Evolutionary conservation across 768 basidiomycete genomes (phyloP), one percentile per base, ranked within the genome.

Genomic region (Hysterangium stoloniferum): DNA sequence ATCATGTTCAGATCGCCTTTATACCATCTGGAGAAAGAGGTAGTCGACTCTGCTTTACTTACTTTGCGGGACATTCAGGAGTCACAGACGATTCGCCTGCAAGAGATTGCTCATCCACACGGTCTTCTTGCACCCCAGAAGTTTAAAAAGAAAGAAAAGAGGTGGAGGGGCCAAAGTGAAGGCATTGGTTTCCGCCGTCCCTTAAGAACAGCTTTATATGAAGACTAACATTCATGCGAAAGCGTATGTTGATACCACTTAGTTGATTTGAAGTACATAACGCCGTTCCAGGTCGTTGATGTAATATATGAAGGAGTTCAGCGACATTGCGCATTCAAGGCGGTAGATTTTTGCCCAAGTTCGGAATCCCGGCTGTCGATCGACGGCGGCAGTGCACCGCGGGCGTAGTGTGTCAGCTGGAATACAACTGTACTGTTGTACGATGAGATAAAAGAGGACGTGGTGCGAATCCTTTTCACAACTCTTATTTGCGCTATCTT

Each of bases 201-300:
- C 62, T 86, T 76, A 79, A 51, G 88, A 91, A 66, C 60, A 71
- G 34, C 69, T 91, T 47, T 81, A 88, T 87, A 52, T 40, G 77
- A 7, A 34, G n/a, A 15, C 45, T 52, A 54, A 40, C 22, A 34
- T 47, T 43, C 36, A 45, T 45, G 56, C 28, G 24, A 45, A n/a
- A 42, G 52, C 27, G 17, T 33, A 9, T 47, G 37, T 33, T 40
- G 17, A 29, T 33, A 12, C 13, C 25, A 31, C 24, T 5, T 45
- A 91, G 89, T 89, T 37, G 80, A 84, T 59, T 68, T 87, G 12
- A 86, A 80, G 61, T 86, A 82, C 59, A 65, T 89, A 54, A 77
- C 78, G 9, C 62, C 68, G 33, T 69, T 68, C 7, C 87, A 91
- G 61, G 64, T 75, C 4, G 52, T 90, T 36, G 74, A 84, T 54